phyloP scores from a whole-genome alignment of 2,329 filamentous ascomycete species.

The Calonectria pauciramosa region DNA sequence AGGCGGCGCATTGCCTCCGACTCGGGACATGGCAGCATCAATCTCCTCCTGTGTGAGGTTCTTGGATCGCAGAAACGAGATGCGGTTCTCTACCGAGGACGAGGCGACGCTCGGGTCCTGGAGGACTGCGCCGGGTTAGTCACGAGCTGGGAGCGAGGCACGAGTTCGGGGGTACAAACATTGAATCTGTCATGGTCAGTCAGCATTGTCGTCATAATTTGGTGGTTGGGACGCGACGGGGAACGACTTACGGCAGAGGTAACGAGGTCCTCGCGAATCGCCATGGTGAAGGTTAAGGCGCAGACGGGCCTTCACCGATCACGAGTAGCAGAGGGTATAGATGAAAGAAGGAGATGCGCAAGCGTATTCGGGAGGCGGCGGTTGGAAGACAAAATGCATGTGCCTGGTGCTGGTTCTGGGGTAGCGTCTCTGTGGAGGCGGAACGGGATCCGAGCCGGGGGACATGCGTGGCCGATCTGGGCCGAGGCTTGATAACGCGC shows the following conservation, averaged over 20 bases:
- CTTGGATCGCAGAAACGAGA: slow-evolving; percentile 95
- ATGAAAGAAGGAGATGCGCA: slow-evolving; percentile 24
- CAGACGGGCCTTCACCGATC: slow-evolving; percentile 41
- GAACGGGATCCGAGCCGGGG: slow-evolving; percentile 43
- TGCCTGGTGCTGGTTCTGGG: slow-evolving; percentile 41
- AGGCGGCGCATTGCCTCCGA: slow-evolving; percentile 70
- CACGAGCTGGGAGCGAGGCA: background rate
- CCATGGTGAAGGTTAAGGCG: slow-evolving; percentile 63
- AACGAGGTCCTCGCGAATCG: slow-evolving; percentile 95
- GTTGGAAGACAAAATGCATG: slow-evolving; percentile 45
- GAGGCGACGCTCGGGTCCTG: slow-evolving; percentile 93
- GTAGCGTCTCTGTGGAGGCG: slow-evolving; percentile 42
- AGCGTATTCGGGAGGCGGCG: slow-evolving; percentile 29
- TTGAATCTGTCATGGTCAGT: slow-evolving; percentile 52
- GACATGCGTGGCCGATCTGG: slow-evolving; percentile 44
- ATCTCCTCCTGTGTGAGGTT: slow-evolving; percentile 98
- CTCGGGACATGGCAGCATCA: slow-evolving; percentile 83
- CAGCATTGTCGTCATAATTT: slow-evolving; percentile 6
- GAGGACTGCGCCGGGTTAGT: slow-evolving; percentile 73
- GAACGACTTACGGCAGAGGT: slow-evolving; percentile 76
- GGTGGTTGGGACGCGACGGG: slow-evolving; percentile 21
- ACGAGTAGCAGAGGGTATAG: slow-evolving; percentile 29
- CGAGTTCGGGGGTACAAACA: slow-evolving; percentile 52
- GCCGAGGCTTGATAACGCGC: slow-evolving; percentile 49
- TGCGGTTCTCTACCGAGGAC: slow-evolving; percentile 91